phyloP scores from a whole-genome alignment of 2,329 filamentous ascomycete species.

The Colletotrichum falcatum region DNA sequence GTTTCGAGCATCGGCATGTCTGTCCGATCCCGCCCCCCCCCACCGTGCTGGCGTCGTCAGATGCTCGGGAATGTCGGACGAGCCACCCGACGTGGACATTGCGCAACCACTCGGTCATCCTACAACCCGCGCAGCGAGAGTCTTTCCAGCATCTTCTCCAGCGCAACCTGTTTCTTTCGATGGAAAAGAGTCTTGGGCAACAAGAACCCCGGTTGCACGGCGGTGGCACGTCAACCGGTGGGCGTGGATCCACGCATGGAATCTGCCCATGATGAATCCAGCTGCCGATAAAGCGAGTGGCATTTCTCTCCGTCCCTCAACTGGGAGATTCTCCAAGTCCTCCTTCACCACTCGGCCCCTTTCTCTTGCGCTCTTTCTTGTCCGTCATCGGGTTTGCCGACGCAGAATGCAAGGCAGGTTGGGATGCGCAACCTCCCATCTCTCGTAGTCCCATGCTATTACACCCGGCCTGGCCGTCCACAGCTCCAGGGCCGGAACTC shows the following conservation, averaged over 20 bases:
- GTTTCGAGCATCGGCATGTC: background rate
- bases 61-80: conserved; percentile 24
- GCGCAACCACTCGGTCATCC: conserved; percentile 10
- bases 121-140: background rate
- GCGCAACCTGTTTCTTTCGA: background rate
- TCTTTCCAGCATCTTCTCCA: background rate
- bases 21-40: conserved; percentile 13
- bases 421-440: background rate
- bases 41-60: background rate
- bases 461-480: background rate
- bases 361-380: background rate
- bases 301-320: background rate
- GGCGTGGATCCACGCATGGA: background rate
- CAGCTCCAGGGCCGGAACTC: background rate
- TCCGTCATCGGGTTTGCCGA: background rate
- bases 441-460: background rate
- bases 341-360: background rate
- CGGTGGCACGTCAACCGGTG: background rate
- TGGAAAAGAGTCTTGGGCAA: conserved; percentile 8
- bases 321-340: no score
- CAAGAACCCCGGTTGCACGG: background rate
- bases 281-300: background rate
- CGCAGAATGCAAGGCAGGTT: background rate
- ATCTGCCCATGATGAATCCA: background rate
- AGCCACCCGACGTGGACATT: conserved; percentile 18